Conservation (phyloP, 495 filamentous ascomycete species). For the Daldinia vernicosa region DNA sequence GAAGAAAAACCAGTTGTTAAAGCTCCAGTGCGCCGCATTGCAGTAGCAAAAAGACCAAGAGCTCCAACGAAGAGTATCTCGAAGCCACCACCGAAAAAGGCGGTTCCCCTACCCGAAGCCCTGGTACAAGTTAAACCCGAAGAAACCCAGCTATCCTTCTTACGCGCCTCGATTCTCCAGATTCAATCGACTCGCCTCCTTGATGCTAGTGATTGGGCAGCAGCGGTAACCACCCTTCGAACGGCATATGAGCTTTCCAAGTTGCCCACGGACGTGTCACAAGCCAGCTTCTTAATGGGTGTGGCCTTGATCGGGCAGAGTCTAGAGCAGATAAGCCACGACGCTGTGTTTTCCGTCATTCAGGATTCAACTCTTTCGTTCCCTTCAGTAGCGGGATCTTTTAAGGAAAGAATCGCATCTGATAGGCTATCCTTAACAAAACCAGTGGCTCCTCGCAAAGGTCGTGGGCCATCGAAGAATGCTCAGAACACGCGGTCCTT, state of each 20-base stretch:
- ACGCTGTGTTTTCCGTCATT: conserved; percentile 87
- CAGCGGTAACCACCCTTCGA: conserved; percentile 61
- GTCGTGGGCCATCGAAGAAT: conserved; percentile 33
- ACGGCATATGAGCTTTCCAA: conserved; percentile 55
- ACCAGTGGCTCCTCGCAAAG: conserved; percentile 43
- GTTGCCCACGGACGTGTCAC: conserved; percentile 50
- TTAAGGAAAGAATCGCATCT: conserved; percentile 30
- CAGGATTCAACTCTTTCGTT: conserved; percentile 91
- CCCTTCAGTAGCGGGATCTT: conserved; percentile 64
- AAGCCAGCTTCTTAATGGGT: conserved; percentile 66
- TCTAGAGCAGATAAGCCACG: conserved; percentile 72
- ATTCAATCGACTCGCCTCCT: conserved; percentile 68
- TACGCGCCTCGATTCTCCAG: conserved; percentile 69
- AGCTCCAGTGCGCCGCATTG: conserved; percentile 26
- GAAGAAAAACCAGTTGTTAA: conserved; percentile 50
- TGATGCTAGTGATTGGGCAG: conserved; percentile 62
- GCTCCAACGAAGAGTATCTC: conserved; percentile 35
- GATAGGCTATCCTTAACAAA: conserved; percentile 40
- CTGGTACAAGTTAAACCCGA: conserved; percentile 46
- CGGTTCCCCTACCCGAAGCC: conserved; percentile 44
- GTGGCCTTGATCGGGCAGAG: conserved; percentile 66
- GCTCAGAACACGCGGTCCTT: conserved; percentile 53
- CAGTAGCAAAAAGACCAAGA: conserved; percentile 34
- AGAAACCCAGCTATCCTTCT: conserved; percentile 64
- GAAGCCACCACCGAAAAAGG: conserved; percentile 37